These are phyloP conservation scores for Calonectria leucothoes DNA, from an alignment of 2,329 filamentous ascomycete genomes.

Conservation along the genomic window DNA sequence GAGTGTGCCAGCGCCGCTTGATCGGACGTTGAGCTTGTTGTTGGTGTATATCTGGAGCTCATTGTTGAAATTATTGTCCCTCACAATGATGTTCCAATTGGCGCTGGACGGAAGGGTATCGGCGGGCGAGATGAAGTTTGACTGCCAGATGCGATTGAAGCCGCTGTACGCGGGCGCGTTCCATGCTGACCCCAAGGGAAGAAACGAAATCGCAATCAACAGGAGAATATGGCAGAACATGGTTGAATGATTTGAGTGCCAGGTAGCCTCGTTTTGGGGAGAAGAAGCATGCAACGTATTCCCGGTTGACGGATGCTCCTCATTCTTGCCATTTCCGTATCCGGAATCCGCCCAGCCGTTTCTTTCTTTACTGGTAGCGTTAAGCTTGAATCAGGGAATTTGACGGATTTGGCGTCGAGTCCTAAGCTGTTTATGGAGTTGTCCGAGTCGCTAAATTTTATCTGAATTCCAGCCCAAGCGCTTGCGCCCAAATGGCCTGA, in stretches of 20 bases:
- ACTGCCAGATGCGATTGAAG: constrained; percentile 56
- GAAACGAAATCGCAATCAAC: constrained; percentile 34
- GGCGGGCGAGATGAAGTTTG: constrained; percentile 53
- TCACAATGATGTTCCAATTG: constrained; percentile 56
- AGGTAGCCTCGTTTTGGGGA: background rate
- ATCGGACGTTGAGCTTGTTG: constrained; percentile 60
- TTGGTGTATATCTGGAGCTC: constrained; percentile 63
- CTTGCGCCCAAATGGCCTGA: too few species aligned
- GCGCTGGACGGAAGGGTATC: constrained; percentile 47
- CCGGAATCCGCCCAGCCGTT: background rate
- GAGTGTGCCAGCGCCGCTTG: constrained; percentile 61
- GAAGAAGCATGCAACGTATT: background rate
- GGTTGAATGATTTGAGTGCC: too few species aligned
- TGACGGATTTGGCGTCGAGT: background rate
- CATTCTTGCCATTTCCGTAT: background rate
- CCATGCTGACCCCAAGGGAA: constrained; percentile 48
- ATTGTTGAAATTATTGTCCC: constrained; percentile 60
- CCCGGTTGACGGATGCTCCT: background rate
- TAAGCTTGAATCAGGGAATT: background rate
- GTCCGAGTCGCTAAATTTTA: too few species aligned
- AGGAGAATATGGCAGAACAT: background rate
- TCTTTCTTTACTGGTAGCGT: background rate
- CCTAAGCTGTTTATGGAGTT: background rate
- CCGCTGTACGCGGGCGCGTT: constrained; percentile 53
- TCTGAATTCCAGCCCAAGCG: background rate